Percentiles rank a stretch among this genome's conserved stretches.
These are phyloP conservation scores for Extremus antarcticus DNA, from an alignment of 495 filamentous ascomycete genomes.

Conservation along the genomic window DNA sequence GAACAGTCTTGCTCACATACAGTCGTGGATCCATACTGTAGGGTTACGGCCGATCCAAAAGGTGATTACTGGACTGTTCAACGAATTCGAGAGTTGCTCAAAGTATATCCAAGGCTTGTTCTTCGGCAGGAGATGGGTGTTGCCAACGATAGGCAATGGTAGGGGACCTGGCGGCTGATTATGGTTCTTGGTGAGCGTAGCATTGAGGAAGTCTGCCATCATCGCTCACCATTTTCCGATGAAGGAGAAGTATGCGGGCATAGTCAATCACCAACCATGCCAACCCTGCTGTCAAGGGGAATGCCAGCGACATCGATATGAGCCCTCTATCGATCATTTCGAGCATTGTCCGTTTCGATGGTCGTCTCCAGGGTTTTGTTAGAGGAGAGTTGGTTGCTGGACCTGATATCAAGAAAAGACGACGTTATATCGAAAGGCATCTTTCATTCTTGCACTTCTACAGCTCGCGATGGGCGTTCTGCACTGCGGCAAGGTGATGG, in stretches of 20 bases:
- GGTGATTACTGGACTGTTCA: slow-evolving; percentile 46
- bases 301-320: background rate
- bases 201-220: background rate
- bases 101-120: slow-evolving; percentile 57
- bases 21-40: slow-evolving; percentile 54
- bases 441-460: no score
- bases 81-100: slow-evolving; percentile 44
- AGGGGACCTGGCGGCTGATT: slow-evolving; percentile 47
- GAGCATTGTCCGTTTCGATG: no score
- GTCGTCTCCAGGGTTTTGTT: no score
- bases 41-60: slow-evolving; percentile 52
- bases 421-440: no score
- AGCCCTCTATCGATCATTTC: no score
- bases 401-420: no score
- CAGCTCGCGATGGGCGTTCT: no score
- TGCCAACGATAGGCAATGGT: slow-evolving; percentile 37
- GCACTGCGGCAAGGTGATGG: no score
- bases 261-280: slow-evolving; percentile 35
- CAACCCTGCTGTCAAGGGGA: background rate
- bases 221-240: slow-evolving; percentile 31
- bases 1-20: no score
- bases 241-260: slow-evolving; percentile 38
- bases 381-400: no score
- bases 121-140: slow-evolving; percentile 48
- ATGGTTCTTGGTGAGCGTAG: background rate